These are phyloP conservation scores for Lonicera japonica DNA, from an alignment of 129 eudicot genomes.

Conservation along the genomic window DNA sequence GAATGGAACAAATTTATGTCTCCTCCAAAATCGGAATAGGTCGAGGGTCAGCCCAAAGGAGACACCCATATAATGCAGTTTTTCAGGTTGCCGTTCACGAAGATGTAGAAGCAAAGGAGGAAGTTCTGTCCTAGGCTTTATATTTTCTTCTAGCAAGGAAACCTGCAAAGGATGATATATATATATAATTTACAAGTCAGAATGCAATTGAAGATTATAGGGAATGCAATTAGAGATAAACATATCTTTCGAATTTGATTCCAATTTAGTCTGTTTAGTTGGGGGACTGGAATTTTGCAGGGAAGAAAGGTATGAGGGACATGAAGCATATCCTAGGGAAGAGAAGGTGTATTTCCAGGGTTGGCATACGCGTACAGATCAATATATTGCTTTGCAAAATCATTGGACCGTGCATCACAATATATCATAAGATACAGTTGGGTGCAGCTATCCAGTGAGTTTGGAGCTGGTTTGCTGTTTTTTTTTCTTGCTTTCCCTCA, in stretches of 20 bases:
- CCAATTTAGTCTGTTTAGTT: background rate
- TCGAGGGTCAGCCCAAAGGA: constrained; percentile 93
- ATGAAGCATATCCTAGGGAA: background rate
- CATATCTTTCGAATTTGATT: background rate
- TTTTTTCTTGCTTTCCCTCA: too few relatives aligned
- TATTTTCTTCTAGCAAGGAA: constrained; percentile 84
- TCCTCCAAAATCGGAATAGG: constrained; percentile 89
- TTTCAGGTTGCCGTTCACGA: constrained; percentile 78
- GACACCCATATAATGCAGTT: constrained; percentile 86
- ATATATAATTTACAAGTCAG: background rate
- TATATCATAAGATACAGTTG: too few relatives aligned
- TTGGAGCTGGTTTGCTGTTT: too few relatives aligned
- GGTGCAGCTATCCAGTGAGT: too few relatives aligned
- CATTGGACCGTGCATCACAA: too few relatives aligned
- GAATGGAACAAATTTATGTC: constrained; percentile 82
- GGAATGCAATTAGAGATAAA: background rate
- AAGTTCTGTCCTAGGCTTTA: constrained; percentile 73
- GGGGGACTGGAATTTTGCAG: background rate
- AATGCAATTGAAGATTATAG: background rate
- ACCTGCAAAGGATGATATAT: constrained; percentile 39
- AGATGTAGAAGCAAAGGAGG: constrained; percentile 90
- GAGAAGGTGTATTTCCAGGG: background rate
- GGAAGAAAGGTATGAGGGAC: background rate
- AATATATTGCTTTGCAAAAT: too few relatives aligned
- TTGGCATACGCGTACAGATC: too few relatives aligned